Percentiles rank a stretch among this genome's conserved stretches.
These are phyloP conservation scores for Pichia scutulata DNA, from an alignment of 805 yeast species.

Conservation along the genomic window DNA sequence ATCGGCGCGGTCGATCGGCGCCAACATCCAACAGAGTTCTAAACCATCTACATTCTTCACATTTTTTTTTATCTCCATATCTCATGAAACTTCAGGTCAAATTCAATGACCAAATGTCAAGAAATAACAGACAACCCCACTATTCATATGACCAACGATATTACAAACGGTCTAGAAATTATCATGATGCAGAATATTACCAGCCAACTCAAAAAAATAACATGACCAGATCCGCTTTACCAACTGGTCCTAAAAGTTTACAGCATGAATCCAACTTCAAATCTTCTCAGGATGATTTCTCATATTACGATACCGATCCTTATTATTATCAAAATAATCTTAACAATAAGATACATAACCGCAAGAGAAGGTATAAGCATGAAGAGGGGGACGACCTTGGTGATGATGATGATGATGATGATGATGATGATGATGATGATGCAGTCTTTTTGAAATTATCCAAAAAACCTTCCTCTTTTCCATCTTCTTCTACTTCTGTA, in stretches of 20 bases:
- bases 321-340: neutral
- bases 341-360: neutral
- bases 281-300: neutral
- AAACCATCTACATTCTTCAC: no score
- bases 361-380: neutral
- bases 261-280: neutral
- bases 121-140: neutral
- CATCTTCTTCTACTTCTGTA: neutral
- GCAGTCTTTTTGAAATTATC: conserved; percentile 9
- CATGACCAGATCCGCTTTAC: conserved; percentile 1
- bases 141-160: neutral
- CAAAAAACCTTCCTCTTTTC: neutral
- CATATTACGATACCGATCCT: neutral
- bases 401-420: neutral
- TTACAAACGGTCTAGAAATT: neutral
- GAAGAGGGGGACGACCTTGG: neutral
- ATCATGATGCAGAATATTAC: neutral
- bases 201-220: neutral
- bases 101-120: neutral
- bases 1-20: no score
- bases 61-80: no score
- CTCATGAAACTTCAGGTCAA: no score
- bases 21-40: no score
- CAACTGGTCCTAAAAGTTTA: conserved; percentile 12
- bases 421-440: conserved; percentile 8